Base-by-base conservation (phyloP, 2,329 filamentous ascomycete species). In the Arthrobotrys conoides region DNA sequence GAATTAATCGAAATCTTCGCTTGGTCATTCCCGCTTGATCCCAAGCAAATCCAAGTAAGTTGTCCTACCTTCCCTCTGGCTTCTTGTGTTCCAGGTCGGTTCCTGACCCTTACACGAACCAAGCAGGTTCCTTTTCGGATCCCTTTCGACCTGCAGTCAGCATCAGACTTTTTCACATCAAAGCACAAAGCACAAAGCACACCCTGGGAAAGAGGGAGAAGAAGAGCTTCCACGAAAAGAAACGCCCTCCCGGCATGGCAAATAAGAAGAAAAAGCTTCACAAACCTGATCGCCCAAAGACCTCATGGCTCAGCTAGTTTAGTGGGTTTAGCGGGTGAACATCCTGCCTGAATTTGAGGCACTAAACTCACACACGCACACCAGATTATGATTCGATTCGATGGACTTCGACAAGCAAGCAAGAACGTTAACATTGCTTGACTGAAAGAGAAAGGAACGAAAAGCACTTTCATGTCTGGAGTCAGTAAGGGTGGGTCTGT, bases 61-160 rank as follows among this genome's bases (percentile, higher is more conserved):
- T 30, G 36, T 46, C 57, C 61, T 14, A 57, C 70, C 65, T 70
- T 33, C 70, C 6, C 30, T 59, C 24, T 24, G 61, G 61, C 38
- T 48, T 18, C 38, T 65, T 1, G 41, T 49, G 46, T 65, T 55
- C 41, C 44, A 36, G 44, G 55, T 46, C 18, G 24, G 70, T 73
- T 66, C 70, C 70, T 73, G 70, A 41, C 59, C 59, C 69, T 65
- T 65, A 49, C 69, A 67, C 70, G 2, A 72, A 67, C 70, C 20
- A 44, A 72, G 69, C 59, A 72, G 69, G 69, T 73, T 73, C 57
- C 20, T 27, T n/a, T 27, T 61, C 27, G 27, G 27, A 30, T 3
- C 3, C 18, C 16, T 16, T 16, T 57, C n/a, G n/a, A n/a, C 30
- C 53, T 61, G 33, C 57, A 44, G 57, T 61, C 57, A 61, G 61